Evolutionary conservation across 352 stramenopile species (phyloP).

Genomic region (Phytophthora fragariaefolia): DNA sequence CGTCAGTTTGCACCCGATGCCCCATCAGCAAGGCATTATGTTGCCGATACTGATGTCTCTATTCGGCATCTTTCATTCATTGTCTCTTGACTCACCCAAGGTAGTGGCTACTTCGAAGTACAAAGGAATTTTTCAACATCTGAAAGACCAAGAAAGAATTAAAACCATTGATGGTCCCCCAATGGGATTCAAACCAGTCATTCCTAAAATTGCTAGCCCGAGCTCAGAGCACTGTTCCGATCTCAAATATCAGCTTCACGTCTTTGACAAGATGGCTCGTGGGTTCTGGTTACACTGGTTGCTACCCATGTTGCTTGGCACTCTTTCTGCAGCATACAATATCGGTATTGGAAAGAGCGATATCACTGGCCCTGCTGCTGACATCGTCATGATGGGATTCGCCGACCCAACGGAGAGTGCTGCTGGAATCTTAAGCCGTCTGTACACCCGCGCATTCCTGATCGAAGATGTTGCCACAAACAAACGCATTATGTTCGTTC

Average conservation of each 20-base stretch:
- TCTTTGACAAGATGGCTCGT: not conserved
- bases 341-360: constrained; percentile 65
- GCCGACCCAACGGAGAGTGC: constrained; percentile 49
- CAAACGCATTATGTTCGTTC: constrained; percentile 49
- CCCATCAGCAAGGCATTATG: not conserved
- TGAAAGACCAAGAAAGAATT: no score
- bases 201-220: not conserved
- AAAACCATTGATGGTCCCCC: not conserved
- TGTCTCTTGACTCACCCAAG: not conserved
- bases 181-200: not conserved
- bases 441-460: constrained; percentile 67
- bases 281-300: not conserved
- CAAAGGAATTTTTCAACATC: not conserved
- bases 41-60: not conserved
- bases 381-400: constrained; percentile 71
- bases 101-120: not conserved
- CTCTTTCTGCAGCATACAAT: constrained; percentile 26
- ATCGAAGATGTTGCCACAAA: constrained; percentile 46
- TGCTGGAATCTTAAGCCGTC: constrained; percentile 60
- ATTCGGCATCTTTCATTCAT: not conserved
- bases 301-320: constrained; percentile 2
- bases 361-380: constrained; percentile 59
- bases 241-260: not conserved
- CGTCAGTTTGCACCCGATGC: no score
- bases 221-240: not conserved